Base-by-base conservation (phyloP, 2,329 filamentous ascomycete genomes). In the Rhexocercosporidium sp. region DNA sequence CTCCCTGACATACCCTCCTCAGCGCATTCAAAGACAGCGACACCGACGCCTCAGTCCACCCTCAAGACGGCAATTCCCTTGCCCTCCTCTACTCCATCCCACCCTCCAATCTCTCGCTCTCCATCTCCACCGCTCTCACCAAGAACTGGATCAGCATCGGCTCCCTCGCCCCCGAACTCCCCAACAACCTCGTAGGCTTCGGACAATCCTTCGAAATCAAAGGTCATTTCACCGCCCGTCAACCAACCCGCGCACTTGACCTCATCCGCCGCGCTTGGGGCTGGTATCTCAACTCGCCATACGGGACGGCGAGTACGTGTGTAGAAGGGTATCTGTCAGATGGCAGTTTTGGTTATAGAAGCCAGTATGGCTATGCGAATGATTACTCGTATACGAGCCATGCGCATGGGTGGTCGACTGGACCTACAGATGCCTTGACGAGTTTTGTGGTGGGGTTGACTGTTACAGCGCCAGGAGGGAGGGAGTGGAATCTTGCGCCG, bases 21-120 rank as follows among this genome's bases (percentile, higher is more conserved):
- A 75, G 75, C n/a, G 73, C 73, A 39, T 76, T 73, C 62, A 71
- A 73, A 66, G 67, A 76, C 34, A 71, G 62, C 64, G 82, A 82
- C 44, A 84, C 82, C 74, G 88, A 87, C 69, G 83, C 81, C 1
- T 80, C 81, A 0, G 78, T 91, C 3, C 79, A 86, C 68, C 86
- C 87, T 0, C 87, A 91, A 77, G 87, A 89, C 69, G 86, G 82
- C 14, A 90, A 90, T 76, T 81, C 83, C 62, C 81, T 88, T 75
- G 82, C 85, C 0, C 74, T 88, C 3, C 76, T 82, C 29, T 76
- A 70, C 44, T 59, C 44, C 2, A 67, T 71, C 25, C 68, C 72
- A 1, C 56, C 66, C n/a, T 22, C 67, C 3, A 22, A 73, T 75
- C 8, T 75, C 72, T 37, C 85, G 80, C 82, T 78, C 76, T n/a